Evolutionary conservation across 768 basidiomycete species (phyloP).

Genomic region (Gymnopilus dilepis): DNA sequence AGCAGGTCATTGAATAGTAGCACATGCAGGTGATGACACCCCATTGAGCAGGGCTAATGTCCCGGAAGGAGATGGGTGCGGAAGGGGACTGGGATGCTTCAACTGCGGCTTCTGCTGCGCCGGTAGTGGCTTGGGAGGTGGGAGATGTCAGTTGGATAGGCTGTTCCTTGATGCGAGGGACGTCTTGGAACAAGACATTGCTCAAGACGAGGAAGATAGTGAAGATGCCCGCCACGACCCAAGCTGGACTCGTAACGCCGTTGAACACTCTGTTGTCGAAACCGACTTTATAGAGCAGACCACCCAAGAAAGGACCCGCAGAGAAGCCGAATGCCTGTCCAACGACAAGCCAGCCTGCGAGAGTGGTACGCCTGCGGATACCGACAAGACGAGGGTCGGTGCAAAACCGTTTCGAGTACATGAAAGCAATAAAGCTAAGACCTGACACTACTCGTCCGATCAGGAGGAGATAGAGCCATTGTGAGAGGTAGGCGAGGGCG

Average conservation of each 20-base stretch:
- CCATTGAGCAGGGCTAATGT: constrained; percentile 37
- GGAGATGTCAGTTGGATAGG: constrained; percentile 46
- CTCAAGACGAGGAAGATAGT: constrained; percentile 51
- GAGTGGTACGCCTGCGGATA: constrained; percentile 62
- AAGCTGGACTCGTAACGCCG: constrained; percentile 69
- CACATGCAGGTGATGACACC: constrained; percentile 67
- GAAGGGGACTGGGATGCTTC: not conserved
- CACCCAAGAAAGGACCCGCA: constrained; percentile 67
- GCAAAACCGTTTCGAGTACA: constrained; percentile 75
- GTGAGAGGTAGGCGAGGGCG: constrained; percentile 60
- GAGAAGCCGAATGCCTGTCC: constrained; percentile 68
- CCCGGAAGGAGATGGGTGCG: constrained; percentile 10
- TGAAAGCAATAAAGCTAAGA: constrained; percentile 62
- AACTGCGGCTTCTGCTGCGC: not conserved
- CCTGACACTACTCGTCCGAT: constrained; percentile 71
- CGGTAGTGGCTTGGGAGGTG: constrained; percentile 30
- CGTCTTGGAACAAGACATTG: constrained; percentile 45
- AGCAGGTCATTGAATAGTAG: constrained; percentile 72
- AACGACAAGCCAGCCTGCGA: constrained; percentile 66
- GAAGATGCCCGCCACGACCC: constrained; percentile 65
- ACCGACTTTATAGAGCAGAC: constrained; percentile 64
- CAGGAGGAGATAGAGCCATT: constrained; percentile 72
- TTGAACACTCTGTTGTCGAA: constrained; percentile 64
- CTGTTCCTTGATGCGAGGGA: constrained; percentile 28
- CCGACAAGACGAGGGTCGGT: constrained; percentile 74